A percentile compares a stretch with the other conserved stretches of the same genome.
Conservation (phyloP, 2,329 filamentous ascomycete genomes). For the Fusarium liriodendri region DNA sequence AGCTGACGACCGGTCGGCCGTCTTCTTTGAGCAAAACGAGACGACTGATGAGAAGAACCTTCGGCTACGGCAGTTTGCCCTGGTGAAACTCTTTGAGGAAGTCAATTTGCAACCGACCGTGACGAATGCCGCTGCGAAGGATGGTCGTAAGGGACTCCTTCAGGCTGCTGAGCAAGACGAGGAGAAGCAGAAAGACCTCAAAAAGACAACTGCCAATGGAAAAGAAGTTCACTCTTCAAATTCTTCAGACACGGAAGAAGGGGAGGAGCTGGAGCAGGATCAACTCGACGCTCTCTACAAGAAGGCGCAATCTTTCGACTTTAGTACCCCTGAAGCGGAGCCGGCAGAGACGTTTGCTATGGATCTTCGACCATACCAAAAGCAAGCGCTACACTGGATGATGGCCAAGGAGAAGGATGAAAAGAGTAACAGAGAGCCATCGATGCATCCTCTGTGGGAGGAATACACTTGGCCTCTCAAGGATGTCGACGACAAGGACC, state of each 20-base stretch:
- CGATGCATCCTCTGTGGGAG: constrained; percentile 98
- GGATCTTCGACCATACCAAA: constrained; percentile 90
- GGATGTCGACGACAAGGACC: constrained; percentile 84
- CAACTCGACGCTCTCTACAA: constrained; percentile 94
- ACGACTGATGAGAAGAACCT: constrained; percentile 86
- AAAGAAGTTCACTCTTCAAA: constrained; percentile 60
- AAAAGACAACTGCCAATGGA: constrained; percentile 46
- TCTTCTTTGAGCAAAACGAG: constrained; percentile 86
- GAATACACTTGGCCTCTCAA: constrained; percentile 91
- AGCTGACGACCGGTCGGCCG: constrained; percentile 76
- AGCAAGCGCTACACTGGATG: constrained; percentile 97
- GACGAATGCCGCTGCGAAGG: constrained; percentile 79
- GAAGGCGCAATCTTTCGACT: constrained; percentile 97
- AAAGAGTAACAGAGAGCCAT: constrained; percentile 75
- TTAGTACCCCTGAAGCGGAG: constrained; percentile 87
- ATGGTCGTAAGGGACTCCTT: constrained; percentile 85
- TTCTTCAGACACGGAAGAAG: constrained; percentile 81
- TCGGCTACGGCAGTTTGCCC: constrained; percentile 83
- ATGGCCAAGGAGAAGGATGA: constrained; percentile 89
- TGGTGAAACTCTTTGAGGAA: constrained; percentile 91
- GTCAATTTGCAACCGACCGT: constrained; percentile 83
- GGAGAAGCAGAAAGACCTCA: constrained; percentile 71
- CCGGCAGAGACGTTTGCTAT: constrained; percentile 85
- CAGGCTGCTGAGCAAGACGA: constrained; percentile 91
- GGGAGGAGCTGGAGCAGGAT: constrained; percentile 91